These are phyloP conservation scores for Platismatia glauca DNA, from an alignment of 495 filamentous ascomycete genomes.

Conservation along the genomic window DNA sequence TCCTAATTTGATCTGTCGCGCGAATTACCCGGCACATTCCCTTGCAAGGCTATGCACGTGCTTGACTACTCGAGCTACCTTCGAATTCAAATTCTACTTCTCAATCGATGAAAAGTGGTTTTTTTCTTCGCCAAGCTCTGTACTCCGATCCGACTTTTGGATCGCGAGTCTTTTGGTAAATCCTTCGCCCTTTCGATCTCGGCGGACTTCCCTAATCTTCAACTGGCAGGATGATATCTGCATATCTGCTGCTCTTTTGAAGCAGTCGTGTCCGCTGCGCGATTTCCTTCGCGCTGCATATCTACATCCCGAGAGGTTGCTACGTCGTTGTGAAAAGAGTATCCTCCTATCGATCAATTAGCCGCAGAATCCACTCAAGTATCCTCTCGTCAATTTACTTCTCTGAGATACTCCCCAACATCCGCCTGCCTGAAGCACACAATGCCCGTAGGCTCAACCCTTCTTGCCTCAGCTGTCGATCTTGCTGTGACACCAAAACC, in stretches of 20 bases:
- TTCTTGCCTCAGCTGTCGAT: conserved; percentile 68
- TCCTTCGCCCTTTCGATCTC: background rate
- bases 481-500: conserved; percentile 80
- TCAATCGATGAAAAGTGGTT: no score
- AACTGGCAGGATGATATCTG: background rate
- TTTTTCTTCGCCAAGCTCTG: background rate
- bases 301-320: conserved; percentile 1
- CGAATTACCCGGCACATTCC: no score
- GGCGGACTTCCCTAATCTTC: background rate
- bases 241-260: background rate
- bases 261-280: background rate
- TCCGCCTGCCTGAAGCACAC: conserved; percentile 80
- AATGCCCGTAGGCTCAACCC: conserved; percentile 82
- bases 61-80: background rate
- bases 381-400: conserved; percentile 35
- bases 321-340: conserved; percentile 42
- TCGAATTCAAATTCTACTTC: no score
- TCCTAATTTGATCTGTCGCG: background rate
- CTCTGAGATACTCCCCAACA: conserved; percentile 84
- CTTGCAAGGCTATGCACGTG: background rate
- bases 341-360: conserved; percentile 36
- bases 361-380: background rate
- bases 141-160: background rate
- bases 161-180: background rate
- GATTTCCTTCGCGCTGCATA: background rate